phyloP scores from a whole-genome alignment of 352 stramenopile species.

The Thalassiosira oceanica region DNA sequence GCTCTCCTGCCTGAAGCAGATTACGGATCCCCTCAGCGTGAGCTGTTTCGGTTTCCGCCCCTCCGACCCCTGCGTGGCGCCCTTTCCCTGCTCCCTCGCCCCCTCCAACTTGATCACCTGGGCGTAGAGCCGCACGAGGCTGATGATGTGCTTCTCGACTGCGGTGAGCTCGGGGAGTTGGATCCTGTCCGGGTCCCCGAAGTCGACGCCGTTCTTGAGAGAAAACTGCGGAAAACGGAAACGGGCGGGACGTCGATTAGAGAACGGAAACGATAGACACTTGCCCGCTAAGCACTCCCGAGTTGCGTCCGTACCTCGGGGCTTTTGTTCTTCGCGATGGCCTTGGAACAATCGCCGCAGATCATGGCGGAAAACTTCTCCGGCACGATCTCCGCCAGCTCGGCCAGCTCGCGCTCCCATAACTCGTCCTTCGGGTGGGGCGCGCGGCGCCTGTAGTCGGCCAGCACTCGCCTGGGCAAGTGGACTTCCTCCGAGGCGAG shows the following conservation, averaged over 20 bases:
- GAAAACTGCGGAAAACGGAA: constrained; percentile 7
- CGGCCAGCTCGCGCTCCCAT: no score
- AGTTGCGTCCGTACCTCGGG: no score
- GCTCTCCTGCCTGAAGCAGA: constrained; percentile 18
- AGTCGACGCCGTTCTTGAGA: constrained; percentile 13
- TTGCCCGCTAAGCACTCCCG: not conserved
- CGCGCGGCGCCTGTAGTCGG: no score
- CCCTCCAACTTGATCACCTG: constrained; percentile 26
- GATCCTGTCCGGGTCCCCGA: constrained; percentile 8
- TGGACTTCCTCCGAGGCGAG: no score
- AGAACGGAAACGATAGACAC: not conserved
- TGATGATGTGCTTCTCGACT: constrained; percentile 15
- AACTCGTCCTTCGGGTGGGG: no score
- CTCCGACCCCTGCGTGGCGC: constrained; percentile 9
- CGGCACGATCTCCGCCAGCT: no score
- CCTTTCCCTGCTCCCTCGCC: constrained; percentile 1
- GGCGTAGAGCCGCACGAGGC: constrained; percentile 5
- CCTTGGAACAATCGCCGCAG: no score
- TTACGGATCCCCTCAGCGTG: constrained; percentile 15
- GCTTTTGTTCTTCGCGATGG: no score
- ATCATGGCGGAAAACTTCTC: no score
- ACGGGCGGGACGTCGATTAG: not conserved
- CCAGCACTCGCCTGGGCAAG: no score
- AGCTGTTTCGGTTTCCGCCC: no score
- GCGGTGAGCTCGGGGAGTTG: not conserved